phyloP scores from a whole-genome alignment of 2,329 filamentous ascomycete species.

The Trichophyton mentagrophytes region DNA sequence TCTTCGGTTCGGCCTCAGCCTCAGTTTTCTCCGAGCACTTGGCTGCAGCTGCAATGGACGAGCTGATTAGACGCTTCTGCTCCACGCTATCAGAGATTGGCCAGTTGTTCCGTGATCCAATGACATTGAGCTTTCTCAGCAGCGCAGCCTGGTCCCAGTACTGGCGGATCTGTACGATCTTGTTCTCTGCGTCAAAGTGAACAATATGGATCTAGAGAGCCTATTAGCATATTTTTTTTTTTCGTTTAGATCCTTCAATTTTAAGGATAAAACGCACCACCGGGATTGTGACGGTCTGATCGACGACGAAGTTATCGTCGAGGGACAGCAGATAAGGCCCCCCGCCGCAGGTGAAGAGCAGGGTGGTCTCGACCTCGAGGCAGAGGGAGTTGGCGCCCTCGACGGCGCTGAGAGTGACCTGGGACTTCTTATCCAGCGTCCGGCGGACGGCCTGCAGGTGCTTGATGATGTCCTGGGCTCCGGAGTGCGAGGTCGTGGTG shows the following conservation, averaged over 20 bases:
- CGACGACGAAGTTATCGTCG: slow-evolving; percentile 86
- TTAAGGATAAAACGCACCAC: slow-evolving; percentile 49
- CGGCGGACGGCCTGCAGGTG: slow-evolving; percentile 60
- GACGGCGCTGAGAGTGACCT: slow-evolving; percentile 61
- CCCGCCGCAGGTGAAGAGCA: slow-evolving; percentile 71
- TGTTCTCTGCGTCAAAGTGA: slow-evolving; percentile 60
- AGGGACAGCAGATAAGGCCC: slow-evolving; percentile 77
- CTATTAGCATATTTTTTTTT: background rate
- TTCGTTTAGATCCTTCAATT: background rate
- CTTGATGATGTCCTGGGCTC: slow-evolving; percentile 65
- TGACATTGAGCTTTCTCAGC: slow-evolving; percentile 85
- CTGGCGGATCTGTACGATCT: slow-evolving; percentile 76
- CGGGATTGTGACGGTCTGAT: slow-evolving; percentile 64
- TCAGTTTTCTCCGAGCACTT: background rate
- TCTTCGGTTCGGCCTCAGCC: slow-evolving; percentile 6
- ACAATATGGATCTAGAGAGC: slow-evolving; percentile 68
- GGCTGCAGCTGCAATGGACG: slow-evolving; percentile 24
- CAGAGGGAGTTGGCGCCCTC: slow-evolving; percentile 59
- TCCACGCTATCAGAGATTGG: slow-evolving; percentile 80
- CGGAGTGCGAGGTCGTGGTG: slow-evolving; percentile 62
- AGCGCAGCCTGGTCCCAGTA: slow-evolving; percentile 93
- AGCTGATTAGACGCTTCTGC: slow-evolving; percentile 63
- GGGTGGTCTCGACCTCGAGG: slow-evolving; percentile 64
- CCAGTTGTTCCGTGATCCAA: slow-evolving; percentile 86
- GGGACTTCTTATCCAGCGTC: slow-evolving; percentile 69